Evolutionary conservation across 768 basidiomycete genomes (phyloP), one percentile per base, ranked within the genome.

Genomic region (Mycena vulgaris): DNA sequence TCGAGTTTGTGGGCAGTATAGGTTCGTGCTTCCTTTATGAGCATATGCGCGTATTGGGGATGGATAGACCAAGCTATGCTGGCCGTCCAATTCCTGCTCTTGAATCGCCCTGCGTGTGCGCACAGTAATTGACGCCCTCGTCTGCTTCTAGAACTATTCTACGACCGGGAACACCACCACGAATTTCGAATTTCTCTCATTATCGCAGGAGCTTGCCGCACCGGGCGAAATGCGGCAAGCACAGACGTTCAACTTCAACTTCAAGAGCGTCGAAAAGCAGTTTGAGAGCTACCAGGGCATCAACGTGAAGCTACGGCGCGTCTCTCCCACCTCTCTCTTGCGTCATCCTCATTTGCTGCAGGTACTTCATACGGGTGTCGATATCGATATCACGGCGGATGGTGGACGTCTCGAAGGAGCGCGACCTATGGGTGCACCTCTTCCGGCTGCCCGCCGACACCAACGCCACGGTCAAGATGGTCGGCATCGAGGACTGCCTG

Each of bases 231-330:
- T 99, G 92, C 90, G 98, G 49, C 93, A 95, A 77, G 96, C 96
- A 0, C 97, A 98, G 82, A 95, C 96, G 11, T 98, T 92, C 75
- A 96, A 98, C 61, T 99, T 99, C 82, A 89, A 91, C 76, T 99
- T 99, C 89, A 98, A 98, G 87, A 99, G 97, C 77, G 94, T 99
- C 45, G 98, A 99, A 90, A 98, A 99, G 85, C 96, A 98, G 80
- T 99, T 94, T 73, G 97, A 99, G 85, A 95, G 93, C 74, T 99
- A 99, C 80, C 92, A 95, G 75, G 98, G 98, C 7, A 99, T 98
- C 78, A 99, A 99, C 75, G 98, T 99, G 67, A 99, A 98, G 83
- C 88, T 99, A 74, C 83, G 97, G 97, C 96, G 73, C 73, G 91
- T 40, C 49, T 3, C 47, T 35, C 25, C 13, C 30, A 59, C 21